Evolutionary conservation across 2,329 filamentous ascomycete genomes (phyloP).

Genomic region (Alternaria infectoria): DNA sequence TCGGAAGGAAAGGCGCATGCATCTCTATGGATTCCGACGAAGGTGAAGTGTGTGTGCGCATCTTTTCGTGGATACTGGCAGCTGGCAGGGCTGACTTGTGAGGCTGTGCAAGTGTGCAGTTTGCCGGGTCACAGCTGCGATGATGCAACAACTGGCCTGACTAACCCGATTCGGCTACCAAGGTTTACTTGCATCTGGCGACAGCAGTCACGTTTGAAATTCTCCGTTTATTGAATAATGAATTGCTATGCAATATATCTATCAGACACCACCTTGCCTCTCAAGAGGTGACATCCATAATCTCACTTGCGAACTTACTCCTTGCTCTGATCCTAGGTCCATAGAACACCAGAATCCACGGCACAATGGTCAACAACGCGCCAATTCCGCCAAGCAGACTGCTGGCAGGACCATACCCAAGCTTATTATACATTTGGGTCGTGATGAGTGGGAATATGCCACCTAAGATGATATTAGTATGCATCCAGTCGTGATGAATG

Average conservation of each 20-base stretch:
- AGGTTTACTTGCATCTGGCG: neutral
- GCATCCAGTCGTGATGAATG: neutral
- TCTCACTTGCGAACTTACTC: conserved; percentile 72
- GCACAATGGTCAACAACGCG: conserved; percentile 74
- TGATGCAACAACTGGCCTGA: conserved; percentile 8
- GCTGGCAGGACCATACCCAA: conserved; percentile 75
- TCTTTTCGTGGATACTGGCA: neutral
- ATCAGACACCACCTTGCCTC: neutral
- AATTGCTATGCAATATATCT: neutral
- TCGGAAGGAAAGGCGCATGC: neutral
- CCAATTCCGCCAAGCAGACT: conserved; percentile 77
- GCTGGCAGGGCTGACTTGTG: conserved; percentile 1
- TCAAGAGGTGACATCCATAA: conserved; percentile 27
- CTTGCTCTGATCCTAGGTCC: conserved; percentile 76
- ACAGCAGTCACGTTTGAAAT: neutral
- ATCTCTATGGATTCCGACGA: neutral
- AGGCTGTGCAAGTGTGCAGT: conserved; percentile 7
- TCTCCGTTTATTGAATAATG: neutral
- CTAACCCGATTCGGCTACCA: neutral
- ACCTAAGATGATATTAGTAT: conserved; percentile 40
- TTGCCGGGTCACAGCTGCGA: neutral
- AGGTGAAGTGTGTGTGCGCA: neutral
- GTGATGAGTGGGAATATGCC: conserved; percentile 83
- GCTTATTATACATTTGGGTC: conserved; percentile 70
- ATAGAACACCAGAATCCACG: conserved; percentile 82